These are phyloP conservation scores for Penicillium sp. DNA, from an alignment of 2,329 filamentous ascomycete species.

Conservation along the genomic window DNA sequence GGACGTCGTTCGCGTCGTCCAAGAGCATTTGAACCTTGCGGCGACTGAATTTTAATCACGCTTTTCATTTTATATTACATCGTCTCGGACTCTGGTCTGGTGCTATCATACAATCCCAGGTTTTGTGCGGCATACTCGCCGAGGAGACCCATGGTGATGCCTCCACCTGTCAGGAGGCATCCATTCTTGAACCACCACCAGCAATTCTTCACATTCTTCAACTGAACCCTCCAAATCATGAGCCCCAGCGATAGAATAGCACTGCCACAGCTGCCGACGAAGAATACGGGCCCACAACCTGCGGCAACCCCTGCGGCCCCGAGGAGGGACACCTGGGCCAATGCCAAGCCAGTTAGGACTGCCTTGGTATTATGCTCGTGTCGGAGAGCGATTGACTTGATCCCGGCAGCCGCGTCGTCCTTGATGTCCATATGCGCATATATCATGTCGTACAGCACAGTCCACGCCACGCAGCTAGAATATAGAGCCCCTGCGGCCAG, in stretches of 20 bases:
- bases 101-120: constrained; percentile 27
- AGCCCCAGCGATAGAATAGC: constrained; percentile 53
- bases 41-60: not conserved
- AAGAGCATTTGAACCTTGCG: constrained; percentile 52
- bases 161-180: constrained; percentile 61
- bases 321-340: constrained; percentile 43
- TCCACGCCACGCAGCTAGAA: constrained; percentile 49
- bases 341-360: constrained; percentile 42
- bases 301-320: constrained; percentile 45
- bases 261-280: constrained; percentile 57
- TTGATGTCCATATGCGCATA: constrained; percentile 54
- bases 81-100: constrained; percentile 3
- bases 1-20: constrained; percentile 66
- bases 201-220: constrained; percentile 58
- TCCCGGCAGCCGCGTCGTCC: constrained; percentile 50
- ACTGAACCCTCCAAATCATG: constrained; percentile 59
- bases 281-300: constrained; percentile 59
- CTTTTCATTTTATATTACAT: constrained; percentile 1
- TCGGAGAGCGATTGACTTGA: constrained; percentile 52
- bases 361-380: constrained; percentile 49
- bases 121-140: constrained; percentile 51
- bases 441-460: constrained; percentile 51
- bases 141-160: constrained; percentile 54
- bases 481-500: constrained; percentile 44
- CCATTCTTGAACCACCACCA: constrained; percentile 66